Evolutionary conservation across 768 basidiomycete species (phyloP), one percentile per base, ranked within the genome.

Genomic region (Boletus tylopilopsis): DNA sequence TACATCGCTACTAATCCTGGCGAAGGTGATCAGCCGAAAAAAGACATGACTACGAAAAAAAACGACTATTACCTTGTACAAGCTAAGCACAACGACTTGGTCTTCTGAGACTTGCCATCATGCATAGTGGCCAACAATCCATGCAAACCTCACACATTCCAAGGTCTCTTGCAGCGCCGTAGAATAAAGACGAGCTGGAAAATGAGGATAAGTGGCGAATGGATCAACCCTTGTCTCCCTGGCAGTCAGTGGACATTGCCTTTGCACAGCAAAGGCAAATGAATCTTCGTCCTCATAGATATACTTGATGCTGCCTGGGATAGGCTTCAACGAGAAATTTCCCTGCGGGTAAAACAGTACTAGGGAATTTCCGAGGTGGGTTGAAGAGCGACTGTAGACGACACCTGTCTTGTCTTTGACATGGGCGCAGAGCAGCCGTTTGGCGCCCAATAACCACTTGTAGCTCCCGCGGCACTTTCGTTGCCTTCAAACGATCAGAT

Each of bases 251-350:
- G 29, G 43, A 0, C 7, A 15, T 15, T 58, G 51, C 15, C 38
- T 7, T 40, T 56, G 51, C 2, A 52, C 53, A 13, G 50, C 39
- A 35, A 55, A 46, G 4, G 32, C 4, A 0, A 54, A 25, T 0
- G 27, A 21, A 3, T 27, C 27, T 0, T 37, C 19, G 2, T 24
- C 18, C 3, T 25, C 21, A 23, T 45, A 58, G 1, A 60, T 60
- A 12, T 60, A 58, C 23, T 59, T 53, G 41, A 60, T 56, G 22
- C 38, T 33, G 0, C 47, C 47, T 0, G 59, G 59, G 10, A 60
- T 30, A 21, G 57, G 57, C 0, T 21, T 9, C 1, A 2, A 49
- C 1, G 9, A 37, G 2, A 7, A 2, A 10, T 34, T 16, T 7
- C 59, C 47, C 0, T 16, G 6, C 3, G 50, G 40, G 6, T 60